Evolutionary conservation across 78 protist species (phyloP), one percentile per base, ranked within the genome.

Genomic region (Corallochytrium limacisporum): DNA sequence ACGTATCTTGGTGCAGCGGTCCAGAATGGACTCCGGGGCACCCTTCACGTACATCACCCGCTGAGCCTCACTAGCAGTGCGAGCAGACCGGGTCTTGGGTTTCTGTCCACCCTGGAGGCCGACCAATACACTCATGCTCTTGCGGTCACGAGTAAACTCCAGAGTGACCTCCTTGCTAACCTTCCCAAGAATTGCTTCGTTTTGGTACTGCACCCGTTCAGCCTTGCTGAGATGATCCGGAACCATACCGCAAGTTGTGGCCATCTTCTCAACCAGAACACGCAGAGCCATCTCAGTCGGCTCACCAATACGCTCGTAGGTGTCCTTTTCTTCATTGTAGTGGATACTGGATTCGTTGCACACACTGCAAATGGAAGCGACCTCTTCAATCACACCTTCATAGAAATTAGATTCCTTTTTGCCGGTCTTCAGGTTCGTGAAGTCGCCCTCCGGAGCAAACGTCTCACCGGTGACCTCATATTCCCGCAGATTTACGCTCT

Each of bases 121-220:
- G 62, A 7, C 1, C 10, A 49, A 24, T 29, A 73, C 86, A 7
- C 48, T 6, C 90, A 84, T 84, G 65, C 70, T 56, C 82, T 79
- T 84, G 60, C 85, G 65, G 47, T 63, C 78, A 37, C 85, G 76
- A 8, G 59, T 6, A 68, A 84, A 84, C 46, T 84, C 90, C 48
- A 84, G 81, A 10, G 68, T 68, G 22, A 71, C 60, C 15, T 33
- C 20, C 24, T 49, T 0, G n/a, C n/a, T n/a, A n/a, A n/a, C n/a
- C 43, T 3, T 8, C 67, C 48, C n/a, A 10, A 47, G 32, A 12
- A 9, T 4, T 12, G 7, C 22, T 16, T 1, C 3, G 32, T 16
- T 2, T 16, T 2, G 18, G 62, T n/a, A n/a, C 31, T 1, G 5
- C 36, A 5, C 5, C n/a, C 4, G 26, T 2, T 20, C 2, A 9